Evolutionary conservation across 495 filamentous ascomycete genomes (phyloP), one percentile per base, ranked within the genome.

Genomic region (Platismatia glauca): DNA sequence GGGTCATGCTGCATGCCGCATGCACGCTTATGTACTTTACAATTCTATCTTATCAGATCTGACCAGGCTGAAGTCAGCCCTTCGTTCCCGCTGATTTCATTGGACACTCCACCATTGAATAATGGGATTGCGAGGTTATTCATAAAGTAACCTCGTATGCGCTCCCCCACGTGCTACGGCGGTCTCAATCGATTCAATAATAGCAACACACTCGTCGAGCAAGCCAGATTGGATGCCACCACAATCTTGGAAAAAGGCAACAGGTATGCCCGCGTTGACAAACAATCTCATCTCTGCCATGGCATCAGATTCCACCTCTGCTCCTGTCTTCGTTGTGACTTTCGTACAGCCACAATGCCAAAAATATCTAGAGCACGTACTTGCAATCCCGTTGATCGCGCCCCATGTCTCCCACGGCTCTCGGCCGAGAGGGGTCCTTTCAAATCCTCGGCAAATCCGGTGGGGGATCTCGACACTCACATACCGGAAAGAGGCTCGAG

Each of bases 21-120:
- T n/a, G n/a, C n/a, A n/a, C n/a, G n/a, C n/a, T n/a, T n/a, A n/a
- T n/a, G n/a, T n/a, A n/a, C n/a, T n/a, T n/a, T n/a, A n/a, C n/a
- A n/a, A n/a, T n/a, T n/a, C 8, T 57, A 33, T 57, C 55, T 57
- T 57, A 57, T 38, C 33, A 57, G 29, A 29, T 55, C 27, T 56
- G 31, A 20, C 18, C 33, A 18, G 33, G 22, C 1, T 24, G 22
- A 22, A 13, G 37, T 12, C 55, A 34, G 33, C 20, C 37, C 15
- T 20, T 20, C 35, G 35, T 15, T 34, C 55, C 55, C 11, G 55
- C 55, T n/a, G 22, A 13, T 20, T 38, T 33, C 12, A 39, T 13
- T 39, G 7, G 13, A 39, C 13, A 5, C 34, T 37, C 11, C n/a
- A n/a, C n/a, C n/a, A n/a, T n/a, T n/a, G n/a, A n/a, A n/a, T n/a